Evolutionary conservation across 2,329 filamentous ascomycete genomes (phyloP).

Genomic region (Falciphora oryzae): DNA sequence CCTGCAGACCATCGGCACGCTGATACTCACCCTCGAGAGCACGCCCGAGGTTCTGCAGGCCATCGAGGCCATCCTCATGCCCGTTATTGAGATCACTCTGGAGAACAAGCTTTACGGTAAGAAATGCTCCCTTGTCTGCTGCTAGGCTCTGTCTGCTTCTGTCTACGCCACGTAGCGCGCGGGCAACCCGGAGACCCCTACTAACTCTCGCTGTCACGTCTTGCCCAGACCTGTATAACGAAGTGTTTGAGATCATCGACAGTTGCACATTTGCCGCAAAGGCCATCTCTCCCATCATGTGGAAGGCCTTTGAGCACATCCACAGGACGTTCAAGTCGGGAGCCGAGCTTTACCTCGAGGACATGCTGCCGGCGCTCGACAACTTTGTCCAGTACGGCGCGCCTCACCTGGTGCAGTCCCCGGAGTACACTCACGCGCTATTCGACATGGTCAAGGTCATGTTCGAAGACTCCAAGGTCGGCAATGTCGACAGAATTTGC

Average conservation of each 20-base stretch:
- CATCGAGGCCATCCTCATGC: slow-evolving; percentile 94
- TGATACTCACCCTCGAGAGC: slow-evolving; percentile 94
- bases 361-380: slow-evolving; percentile 96
- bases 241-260: slow-evolving; percentile 98
- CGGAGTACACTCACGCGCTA: slow-evolving; percentile 78
- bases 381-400: slow-evolving; percentile 96
- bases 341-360: slow-evolving; percentile 93
- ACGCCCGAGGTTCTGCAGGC: slow-evolving; percentile 92
- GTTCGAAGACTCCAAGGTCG: slow-evolving; percentile 87
- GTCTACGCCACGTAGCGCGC: too few species aligned
- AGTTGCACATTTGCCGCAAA: slow-evolving; percentile 98
- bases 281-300: slow-evolving; percentile 93
- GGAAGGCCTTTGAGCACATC: slow-evolving; percentile 95
- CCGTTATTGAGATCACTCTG: slow-evolving; percentile 89
- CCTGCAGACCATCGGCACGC: slow-evolving; percentile 91
- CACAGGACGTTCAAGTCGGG: slow-evolving; percentile 96
- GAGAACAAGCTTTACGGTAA: slow-evolving; percentile 94
- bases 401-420: slow-evolving; percentile 72
- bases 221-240: slow-evolving; percentile 78
- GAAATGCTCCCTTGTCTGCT: slow-evolving; percentile 16
- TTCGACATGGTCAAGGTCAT: slow-evolving; percentile 94
- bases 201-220: too few species aligned
- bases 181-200: too few species aligned
- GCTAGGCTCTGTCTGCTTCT: too few species aligned
- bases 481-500: slow-evolving; percentile 90